phyloP scores from a whole-genome alignment of 2,329 filamentous ascomycete species.

The Fusarium zealandicum region DNA sequence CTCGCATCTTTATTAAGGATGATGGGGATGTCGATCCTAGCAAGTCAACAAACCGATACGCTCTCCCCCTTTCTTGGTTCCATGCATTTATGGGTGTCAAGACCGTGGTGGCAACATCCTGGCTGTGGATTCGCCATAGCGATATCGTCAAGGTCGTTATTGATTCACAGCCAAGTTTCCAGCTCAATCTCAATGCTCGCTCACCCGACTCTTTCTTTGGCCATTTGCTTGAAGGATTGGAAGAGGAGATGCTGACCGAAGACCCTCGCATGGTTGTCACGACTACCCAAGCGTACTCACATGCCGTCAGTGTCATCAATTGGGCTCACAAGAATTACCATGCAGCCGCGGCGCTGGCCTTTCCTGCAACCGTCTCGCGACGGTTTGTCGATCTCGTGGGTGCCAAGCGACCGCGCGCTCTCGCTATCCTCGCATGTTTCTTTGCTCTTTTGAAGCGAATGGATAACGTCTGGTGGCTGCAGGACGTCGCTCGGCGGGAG shows the following conservation, averaged over 20 bases:
- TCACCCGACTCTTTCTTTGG: slow-evolving; percentile 65
- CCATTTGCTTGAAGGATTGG: slow-evolving; percentile 63
- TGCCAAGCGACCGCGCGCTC: slow-evolving; percentile 64
- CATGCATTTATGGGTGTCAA: slow-evolving; percentile 73
- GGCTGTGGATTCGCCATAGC: slow-evolving; percentile 68
- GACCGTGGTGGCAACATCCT: slow-evolving; percentile 68
- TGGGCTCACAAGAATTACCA: slow-evolving; percentile 70
- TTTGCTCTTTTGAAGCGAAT: slow-evolving; percentile 70
- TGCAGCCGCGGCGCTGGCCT: slow-evolving; percentile 65
- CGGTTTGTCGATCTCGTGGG: slow-evolving; percentile 68
- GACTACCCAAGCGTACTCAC: slow-evolving; percentile 63
- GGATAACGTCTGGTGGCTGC: slow-evolving; percentile 73
- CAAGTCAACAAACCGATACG: slow-evolving; percentile 56
- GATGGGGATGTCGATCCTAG: slow-evolving; percentile 52
- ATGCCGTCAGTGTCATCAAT: slow-evolving; percentile 70
- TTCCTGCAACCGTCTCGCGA: slow-evolving; percentile 69
- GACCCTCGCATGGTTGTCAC: slow-evolving; percentile 41
- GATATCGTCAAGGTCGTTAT: slow-evolving; percentile 66
- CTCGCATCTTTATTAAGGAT: slow-evolving; percentile 67
- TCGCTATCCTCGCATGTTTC: slow-evolving; percentile 71
- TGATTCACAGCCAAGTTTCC: slow-evolving; percentile 68
- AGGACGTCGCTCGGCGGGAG: slow-evolving; percentile 70
- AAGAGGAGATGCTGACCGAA: slow-evolving; percentile 59
- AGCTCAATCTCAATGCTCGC: slow-evolving; percentile 63
- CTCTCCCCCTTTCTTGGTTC: slow-evolving; percentile 69